These are phyloP conservation scores for Chlorella sp. DNA, from an alignment of 139 green algal species.

Conservation along the genomic window DNA sequence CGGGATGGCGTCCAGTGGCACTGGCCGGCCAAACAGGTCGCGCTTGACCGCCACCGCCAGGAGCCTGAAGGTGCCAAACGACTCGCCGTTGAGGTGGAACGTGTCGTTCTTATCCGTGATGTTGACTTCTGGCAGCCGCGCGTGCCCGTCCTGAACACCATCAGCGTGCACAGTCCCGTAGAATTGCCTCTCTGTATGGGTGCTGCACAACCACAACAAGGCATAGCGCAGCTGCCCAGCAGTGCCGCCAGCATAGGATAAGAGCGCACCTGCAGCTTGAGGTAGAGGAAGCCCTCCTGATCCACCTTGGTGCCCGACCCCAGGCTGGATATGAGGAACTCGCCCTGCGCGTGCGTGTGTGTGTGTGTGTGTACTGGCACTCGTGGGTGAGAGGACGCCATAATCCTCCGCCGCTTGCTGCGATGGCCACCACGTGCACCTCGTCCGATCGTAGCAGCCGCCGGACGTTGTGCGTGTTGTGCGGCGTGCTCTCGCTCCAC, in stretches of 20 bases:
- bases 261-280: slow-evolving; percentile 20
- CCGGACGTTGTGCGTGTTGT: slow-evolving; percentile 17
- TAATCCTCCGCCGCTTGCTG: too few species aligned
- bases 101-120: slow-evolving; percentile 53
- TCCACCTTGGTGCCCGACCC: slow-evolving; percentile 1
- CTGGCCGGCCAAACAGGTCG: slow-evolving; percentile 19
- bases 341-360: slow-evolving; percentile 17
- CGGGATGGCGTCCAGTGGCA: slow-evolving; percentile 23
- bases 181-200: background rate
- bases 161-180: background rate
- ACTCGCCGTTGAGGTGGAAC: slow-evolving; percentile 33
- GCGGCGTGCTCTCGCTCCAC: slow-evolving; percentile 14
- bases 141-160: slow-evolving; percentile 28
- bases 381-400: too few species aligned
- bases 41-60: slow-evolving; percentile 32
- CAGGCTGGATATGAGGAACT: slow-evolving; percentile 9
- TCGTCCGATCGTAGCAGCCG: slow-evolving; percentile 46
- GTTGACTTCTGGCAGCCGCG: slow-evolving; percentile 39
- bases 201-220: background rate
- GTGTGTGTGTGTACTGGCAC: too few species aligned
- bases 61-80: slow-evolving; percentile 35
- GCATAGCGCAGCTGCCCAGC: background rate
- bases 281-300: background rate
- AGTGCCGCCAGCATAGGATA: too few species aligned
- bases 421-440: slow-evolving; percentile 7